These are phyloP conservation scores for Pelargonium nanum DNA, from an alignment of 345 rosid species.

Conservation along the genomic window DNA sequence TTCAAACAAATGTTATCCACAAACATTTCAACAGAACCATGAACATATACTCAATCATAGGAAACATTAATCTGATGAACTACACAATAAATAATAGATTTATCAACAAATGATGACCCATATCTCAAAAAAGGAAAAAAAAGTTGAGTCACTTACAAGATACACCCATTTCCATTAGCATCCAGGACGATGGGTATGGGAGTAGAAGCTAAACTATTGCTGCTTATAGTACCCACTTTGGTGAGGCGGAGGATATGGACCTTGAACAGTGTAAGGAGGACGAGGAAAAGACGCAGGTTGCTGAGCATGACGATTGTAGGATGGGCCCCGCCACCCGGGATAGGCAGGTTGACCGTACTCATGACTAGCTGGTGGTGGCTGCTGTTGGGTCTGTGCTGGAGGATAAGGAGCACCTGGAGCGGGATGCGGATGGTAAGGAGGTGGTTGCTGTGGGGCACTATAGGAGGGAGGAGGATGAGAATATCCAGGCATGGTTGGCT, in stretches of 20 bases:
- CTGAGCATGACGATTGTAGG: slow-evolving; percentile 62
- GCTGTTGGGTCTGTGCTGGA: slow-evolving; percentile 49
- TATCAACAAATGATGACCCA: no score
- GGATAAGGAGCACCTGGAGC: slow-evolving; percentile 40
- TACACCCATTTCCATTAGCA: background rate
- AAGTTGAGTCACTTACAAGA: background rate
- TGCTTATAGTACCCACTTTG: slow-evolving; percentile 82
- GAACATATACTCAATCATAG: no score
- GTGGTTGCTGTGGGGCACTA: slow-evolving; percentile 35
- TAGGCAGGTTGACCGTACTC: slow-evolving; percentile 76
- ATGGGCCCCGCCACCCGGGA: slow-evolving; percentile 90
- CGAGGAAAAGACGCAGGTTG: slow-evolving; percentile 59
- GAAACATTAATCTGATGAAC: no score
- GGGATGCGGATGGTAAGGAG: slow-evolving; percentile 48
- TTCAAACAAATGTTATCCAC: background rate
- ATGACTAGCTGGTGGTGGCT: slow-evolving; percentile 46
- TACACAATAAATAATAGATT: no score
- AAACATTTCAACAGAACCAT: background rate
- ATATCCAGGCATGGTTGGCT: slow-evolving; percentile 47
- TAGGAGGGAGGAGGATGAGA: slow-evolving; percentile 43
- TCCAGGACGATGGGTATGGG: no score
- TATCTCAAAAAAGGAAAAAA: background rate
- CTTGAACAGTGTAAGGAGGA: slow-evolving; percentile 70
- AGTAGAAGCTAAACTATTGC: slow-evolving; percentile 13
- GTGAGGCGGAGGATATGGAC: slow-evolving; percentile 61